Conservation (phyloP, 1,284 basidiomycete genomes). For the Fistulinella cinereoalba region DNA sequence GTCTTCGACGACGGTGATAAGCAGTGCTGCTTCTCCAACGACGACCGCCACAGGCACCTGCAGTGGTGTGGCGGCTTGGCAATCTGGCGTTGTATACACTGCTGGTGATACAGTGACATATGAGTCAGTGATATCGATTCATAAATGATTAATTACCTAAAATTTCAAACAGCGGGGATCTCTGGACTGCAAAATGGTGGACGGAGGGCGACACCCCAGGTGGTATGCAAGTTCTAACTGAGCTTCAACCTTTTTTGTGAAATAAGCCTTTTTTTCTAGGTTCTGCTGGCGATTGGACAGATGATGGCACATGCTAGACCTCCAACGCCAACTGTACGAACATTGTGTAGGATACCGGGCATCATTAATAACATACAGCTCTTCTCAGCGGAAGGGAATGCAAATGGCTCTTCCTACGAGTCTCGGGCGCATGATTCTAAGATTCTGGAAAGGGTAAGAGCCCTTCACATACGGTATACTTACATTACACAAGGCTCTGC, state of each 20-base stretch:
- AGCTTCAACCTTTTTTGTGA: not conserved
- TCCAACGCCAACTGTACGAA: not conserved
- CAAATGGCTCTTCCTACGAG: no score
- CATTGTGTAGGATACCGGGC: not conserved
- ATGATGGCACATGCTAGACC: conserved; percentile 48
- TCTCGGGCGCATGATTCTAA: no score
- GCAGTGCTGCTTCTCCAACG: conserved; percentile 24
- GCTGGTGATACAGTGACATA: conserved; percentile 52
- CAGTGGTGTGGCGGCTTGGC: conserved; percentile 51
- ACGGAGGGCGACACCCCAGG: conserved; percentile 55
- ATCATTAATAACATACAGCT: not conserved
- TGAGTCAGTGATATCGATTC: conserved; percentile 40
- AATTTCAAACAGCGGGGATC: conserved; percentile 49
- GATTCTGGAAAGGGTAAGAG: no score
- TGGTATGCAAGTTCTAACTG: conserved; percentile 31
- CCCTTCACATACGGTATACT: no score
- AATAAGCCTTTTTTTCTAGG: conserved; percentile 18
- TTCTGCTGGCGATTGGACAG: conserved; percentile 53
- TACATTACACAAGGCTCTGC: no score
- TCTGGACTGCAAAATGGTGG: conserved; percentile 63
- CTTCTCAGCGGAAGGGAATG: not conserved
- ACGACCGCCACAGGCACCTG: conserved; percentile 41
- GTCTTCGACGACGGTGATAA: conserved; percentile 18
- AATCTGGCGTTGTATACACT: conserved; percentile 43
- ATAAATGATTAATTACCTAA: no score